phyloP scores from a whole-genome alignment of 2,329 filamentous ascomycete genomes.

The Aspergillus sp. region DNA sequence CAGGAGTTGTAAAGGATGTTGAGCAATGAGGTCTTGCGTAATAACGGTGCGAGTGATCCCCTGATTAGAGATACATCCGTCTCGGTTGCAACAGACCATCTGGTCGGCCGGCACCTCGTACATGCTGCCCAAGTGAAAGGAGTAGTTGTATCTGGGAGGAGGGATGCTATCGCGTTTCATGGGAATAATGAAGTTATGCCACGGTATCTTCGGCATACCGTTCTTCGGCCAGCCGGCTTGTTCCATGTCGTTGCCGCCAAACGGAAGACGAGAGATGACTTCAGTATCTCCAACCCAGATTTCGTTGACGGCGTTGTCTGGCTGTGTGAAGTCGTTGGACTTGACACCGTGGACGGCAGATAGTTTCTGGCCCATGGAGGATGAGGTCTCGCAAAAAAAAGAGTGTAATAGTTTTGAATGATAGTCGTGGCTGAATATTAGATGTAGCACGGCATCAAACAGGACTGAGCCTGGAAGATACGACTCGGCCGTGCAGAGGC shows the following conservation, averaged over 20 bases:
- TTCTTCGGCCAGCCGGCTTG: constrained; percentile 36
- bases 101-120: neutral
- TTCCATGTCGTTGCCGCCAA: constrained; percentile 38
- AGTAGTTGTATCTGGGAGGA: neutral
- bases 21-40: neutral
- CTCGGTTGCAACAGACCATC: neutral
- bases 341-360: constrained; percentile 34
- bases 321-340: constrained; percentile 35
- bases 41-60: neutral
- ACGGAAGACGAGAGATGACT: constrained; percentile 39
- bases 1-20: neutral
- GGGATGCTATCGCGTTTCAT: constrained; percentile 21
- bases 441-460: neutral
- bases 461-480: neutral
- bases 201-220: constrained; percentile 38
- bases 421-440: neutral
- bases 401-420: neutral
- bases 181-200: constrained; percentile 42
- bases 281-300: constrained; percentile 39
- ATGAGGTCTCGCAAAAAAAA: neutral
- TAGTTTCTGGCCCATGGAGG: constrained; percentile 36
- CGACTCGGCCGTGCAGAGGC: no score
- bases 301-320: constrained; percentile 40
- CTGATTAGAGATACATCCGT: neutral
- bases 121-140: neutral